phyloP scores from a whole-genome alignment of 2,329 filamentous ascomycete species.

The Cercospora nicotianae region DNA sequence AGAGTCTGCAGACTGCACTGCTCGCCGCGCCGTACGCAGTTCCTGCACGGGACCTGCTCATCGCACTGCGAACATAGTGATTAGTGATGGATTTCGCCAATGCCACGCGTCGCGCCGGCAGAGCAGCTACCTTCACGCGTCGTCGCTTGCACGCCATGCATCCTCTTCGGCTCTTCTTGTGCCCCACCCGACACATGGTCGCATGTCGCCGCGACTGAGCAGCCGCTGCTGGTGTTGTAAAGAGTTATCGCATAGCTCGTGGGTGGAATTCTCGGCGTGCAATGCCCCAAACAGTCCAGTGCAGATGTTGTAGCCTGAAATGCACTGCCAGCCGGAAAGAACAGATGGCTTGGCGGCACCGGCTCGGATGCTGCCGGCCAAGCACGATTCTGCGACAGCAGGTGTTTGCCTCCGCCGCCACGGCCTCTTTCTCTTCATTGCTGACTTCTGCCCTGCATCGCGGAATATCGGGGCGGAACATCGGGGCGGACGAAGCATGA shows the following conservation, averaged over 20 bases:
- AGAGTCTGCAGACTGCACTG: slow-evolving; percentile 16
- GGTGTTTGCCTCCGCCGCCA: too few species aligned
- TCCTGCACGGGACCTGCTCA: slow-evolving; percentile 20
- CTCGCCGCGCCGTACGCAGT: slow-evolving; percentile 19
- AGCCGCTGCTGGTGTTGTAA: background rate
- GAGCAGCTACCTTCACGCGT: slow-evolving; percentile 16
- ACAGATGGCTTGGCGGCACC: background rate
- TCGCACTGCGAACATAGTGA: slow-evolving; percentile 11
- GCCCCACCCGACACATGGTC: slow-evolving; percentile 18
- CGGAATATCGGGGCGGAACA: too few species aligned
- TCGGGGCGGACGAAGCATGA: too few species aligned
- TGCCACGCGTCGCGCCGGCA: too few species aligned
- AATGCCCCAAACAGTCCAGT: background rate
- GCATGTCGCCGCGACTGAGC: background rate
- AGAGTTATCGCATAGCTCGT: background rate
- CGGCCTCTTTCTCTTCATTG: too few species aligned
- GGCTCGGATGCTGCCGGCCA: background rate
- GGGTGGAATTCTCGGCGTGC: background rate
- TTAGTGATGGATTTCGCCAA: too few species aligned
- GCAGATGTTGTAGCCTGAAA: background rate
- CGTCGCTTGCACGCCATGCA: slow-evolving; percentile 21
- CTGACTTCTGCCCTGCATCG: too few species aligned
- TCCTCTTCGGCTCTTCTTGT: slow-evolving; percentile 20
- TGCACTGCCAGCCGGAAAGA: background rate
- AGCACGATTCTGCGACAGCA: background rate